Evolutionary conservation across 2,329 filamentous ascomycete species (phyloP).

Genomic region (Kalmusia sp.): DNA sequence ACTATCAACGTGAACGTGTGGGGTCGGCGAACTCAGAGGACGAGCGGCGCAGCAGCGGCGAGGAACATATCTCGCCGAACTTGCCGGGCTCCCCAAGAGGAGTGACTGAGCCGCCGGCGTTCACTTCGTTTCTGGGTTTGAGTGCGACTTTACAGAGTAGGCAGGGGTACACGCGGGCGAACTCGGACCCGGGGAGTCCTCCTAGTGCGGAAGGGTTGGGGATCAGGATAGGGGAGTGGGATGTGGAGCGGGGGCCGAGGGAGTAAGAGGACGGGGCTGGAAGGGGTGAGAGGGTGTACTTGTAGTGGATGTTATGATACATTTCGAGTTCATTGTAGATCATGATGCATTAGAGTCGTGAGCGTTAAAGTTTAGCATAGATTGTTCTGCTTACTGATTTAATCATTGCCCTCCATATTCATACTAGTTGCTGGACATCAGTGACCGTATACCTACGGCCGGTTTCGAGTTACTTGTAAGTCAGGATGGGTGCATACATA

Average conservation of each 20-base stretch:
- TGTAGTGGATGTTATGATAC: too few relatives aligned
- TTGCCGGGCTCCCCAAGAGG: constrained; percentile 1
- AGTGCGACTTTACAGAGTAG: constrained; percentile 14
- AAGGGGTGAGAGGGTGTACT: not conserved
- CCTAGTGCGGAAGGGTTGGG: constrained; percentile 13
- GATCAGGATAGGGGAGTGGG: constrained; percentile 9
- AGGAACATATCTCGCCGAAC: not conserved
- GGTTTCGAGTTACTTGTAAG: too few relatives aligned
- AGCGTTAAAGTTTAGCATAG: too few relatives aligned
- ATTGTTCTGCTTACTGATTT: too few relatives aligned
- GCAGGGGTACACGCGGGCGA: constrained; percentile 19
- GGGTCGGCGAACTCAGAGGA: constrained; percentile 8
- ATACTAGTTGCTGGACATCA: too few relatives aligned
- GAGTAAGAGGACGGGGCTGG: not conserved
- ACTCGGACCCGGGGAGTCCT: constrained; percentile 20
- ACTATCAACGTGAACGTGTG: not conserved
- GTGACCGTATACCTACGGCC: too few relatives aligned
- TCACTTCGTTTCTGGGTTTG: constrained; percentile 8
- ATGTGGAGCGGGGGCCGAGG: constrained; percentile 13
- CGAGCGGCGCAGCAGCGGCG: constrained; percentile 6
- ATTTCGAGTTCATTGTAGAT: too few relatives aligned
- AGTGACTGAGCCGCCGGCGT: not conserved
- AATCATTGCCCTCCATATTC: too few relatives aligned
- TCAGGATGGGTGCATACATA: too few relatives aligned
- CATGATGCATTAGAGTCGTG: too few relatives aligned